Conservation (phyloP, 768 basidiomycete genomes). For the Megacollybia marginata region DNA sequence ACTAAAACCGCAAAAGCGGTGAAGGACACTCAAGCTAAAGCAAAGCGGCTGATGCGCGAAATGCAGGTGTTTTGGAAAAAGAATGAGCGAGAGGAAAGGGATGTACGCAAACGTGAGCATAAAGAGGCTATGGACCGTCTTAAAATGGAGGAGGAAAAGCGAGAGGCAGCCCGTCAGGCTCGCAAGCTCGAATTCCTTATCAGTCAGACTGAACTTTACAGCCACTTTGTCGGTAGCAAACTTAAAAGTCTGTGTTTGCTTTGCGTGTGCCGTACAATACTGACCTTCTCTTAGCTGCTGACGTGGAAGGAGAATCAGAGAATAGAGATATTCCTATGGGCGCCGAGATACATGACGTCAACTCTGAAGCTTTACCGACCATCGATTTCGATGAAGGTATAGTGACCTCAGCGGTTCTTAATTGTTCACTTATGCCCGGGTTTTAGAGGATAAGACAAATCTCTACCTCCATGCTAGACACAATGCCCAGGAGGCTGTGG, state of each 20-base stretch:
- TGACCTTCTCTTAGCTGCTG: slow-evolving; percentile 47
- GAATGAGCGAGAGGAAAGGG: slow-evolving; percentile 94
- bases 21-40: slow-evolving; percentile 81
- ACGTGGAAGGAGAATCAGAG: slow-evolving; percentile 58
- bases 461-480: slow-evolving; percentile 76
- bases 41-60: slow-evolving; percentile 86
- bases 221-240: slow-evolving; percentile 98
- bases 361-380: slow-evolving; percentile 48
- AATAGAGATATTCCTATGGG: slow-evolving; percentile 41
- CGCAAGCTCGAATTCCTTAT: slow-evolving; percentile 97
- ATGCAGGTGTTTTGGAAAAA: slow-evolving; percentile 98
- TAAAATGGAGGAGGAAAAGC: slow-evolving; percentile 85
- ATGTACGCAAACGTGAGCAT: slow-evolving; percentile 87
- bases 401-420: slow-evolving; percentile 13
- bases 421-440: slow-evolving; percentile 1
- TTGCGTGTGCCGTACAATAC: slow-evolving; percentile 4
- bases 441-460: slow-evolving; percentile 79
- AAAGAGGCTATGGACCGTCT: slow-evolving; percentile 88
- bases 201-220: slow-evolving; percentile 97
- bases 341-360: slow-evolving; percentile 49
- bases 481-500: slow-evolving; percentile 87
- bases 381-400: slow-evolving; percentile 90
- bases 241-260: slow-evolving; percentile 59
- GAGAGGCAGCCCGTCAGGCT: slow-evolving; percentile 90
- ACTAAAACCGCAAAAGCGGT: slow-evolving; percentile 66